A percentile compares a stretch with the other conserved stretches of the same genome.
Evolutionary conservation across 2,329 filamentous ascomycete genomes (phyloP).

Genomic region (Botryotinia calthae): DNA sequence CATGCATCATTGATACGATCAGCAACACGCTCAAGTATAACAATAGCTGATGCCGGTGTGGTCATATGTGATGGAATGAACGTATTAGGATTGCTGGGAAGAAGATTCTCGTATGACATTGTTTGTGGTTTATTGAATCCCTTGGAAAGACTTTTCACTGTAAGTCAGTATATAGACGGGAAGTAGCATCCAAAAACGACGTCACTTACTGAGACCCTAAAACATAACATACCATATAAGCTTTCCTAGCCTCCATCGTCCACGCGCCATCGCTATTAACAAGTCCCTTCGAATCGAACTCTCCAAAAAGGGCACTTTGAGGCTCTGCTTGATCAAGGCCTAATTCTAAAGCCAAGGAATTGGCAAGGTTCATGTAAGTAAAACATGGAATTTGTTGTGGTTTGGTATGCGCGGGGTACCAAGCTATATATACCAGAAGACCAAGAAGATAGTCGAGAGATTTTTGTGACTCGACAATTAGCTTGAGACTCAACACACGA

Average conservation of each 20-base stretch:
- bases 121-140: conserved; percentile 34
- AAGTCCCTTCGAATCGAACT: conserved; percentile 28
- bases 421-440: conserved; percentile 57
- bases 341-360: conserved; percentile 38
- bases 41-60: conserved; percentile 4
- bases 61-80: conserved; percentile 19
- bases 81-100: conserved; percentile 21
- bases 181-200: neutral
- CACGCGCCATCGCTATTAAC: conserved; percentile 25
- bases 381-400: conserved; percentile 36
- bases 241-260: conserved; percentile 30
- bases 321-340: conserved; percentile 34
- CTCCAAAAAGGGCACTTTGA: conserved; percentile 26
- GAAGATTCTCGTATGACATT: conserved; percentile 30
- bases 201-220: conserved; percentile 32
- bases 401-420: conserved; percentile 45
- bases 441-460: conserved; percentile 57
- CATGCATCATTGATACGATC: conserved; percentile 26
- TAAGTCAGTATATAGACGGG: neutral
- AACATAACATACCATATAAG: conserved; percentile 38
- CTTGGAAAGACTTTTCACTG: conserved; percentile 19
- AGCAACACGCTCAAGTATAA: conserved; percentile 29
- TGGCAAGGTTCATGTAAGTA: conserved; percentile 38
- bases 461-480: conserved; percentile 55
- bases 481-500: conserved; percentile 33